phyloP scores from a whole-genome alignment of 441 rosid genomes.

The Cnidoscolus chayamansa region DNA sequence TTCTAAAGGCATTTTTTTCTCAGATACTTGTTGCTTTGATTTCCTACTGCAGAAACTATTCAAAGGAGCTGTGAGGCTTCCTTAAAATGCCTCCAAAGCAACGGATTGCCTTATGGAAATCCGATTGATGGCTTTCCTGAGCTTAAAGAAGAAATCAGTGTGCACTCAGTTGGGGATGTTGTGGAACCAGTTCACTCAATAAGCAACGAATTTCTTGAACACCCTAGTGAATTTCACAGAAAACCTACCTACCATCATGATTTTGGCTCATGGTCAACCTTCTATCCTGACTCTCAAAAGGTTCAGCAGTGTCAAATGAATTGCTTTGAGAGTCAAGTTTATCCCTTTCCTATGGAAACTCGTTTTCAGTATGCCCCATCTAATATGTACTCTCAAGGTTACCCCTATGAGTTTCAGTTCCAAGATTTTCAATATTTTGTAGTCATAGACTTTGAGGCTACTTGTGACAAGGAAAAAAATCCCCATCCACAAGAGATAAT shows the following conservation, averaged over 20 bases:
- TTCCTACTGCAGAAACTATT: conserved; percentile 40
- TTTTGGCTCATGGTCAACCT: conserved; percentile 39
- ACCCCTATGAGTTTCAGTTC: conserved; percentile 38
- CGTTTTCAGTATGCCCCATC: conserved; percentile 37
- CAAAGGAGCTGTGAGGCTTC: conserved; percentile 52
- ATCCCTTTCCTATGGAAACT: conserved; percentile 38
- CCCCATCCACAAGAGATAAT: conserved; percentile 75
- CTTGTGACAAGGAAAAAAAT: conserved; percentile 59
- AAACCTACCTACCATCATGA: conserved; percentile 41
- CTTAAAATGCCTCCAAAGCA: conserved; percentile 46
- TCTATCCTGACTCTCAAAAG: conserved; percentile 42
- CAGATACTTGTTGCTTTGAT: conserved; percentile 11
- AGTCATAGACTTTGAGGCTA: conserved; percentile 76
- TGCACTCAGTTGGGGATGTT: conserved; percentile 30
- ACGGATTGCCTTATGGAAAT: conserved; percentile 44
- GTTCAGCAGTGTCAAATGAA: conserved; percentile 38
- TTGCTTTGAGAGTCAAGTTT: conserved; percentile 41
- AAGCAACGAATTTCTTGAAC: conserved; percentile 34
- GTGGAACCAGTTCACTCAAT: conserved; percentile 33
- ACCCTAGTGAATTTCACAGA: conserved; percentile 36
- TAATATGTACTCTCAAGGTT: conserved; percentile 30
- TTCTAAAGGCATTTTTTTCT: conserved; percentile 4
- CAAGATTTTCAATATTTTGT: conserved; percentile 69
- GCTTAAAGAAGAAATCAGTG: conserved; percentile 34
- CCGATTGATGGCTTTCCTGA: conserved; percentile 35